phyloP scores from a whole-genome alignment of 2,329 filamentous ascomycete species.

The Sarocladium strictum region DNA sequence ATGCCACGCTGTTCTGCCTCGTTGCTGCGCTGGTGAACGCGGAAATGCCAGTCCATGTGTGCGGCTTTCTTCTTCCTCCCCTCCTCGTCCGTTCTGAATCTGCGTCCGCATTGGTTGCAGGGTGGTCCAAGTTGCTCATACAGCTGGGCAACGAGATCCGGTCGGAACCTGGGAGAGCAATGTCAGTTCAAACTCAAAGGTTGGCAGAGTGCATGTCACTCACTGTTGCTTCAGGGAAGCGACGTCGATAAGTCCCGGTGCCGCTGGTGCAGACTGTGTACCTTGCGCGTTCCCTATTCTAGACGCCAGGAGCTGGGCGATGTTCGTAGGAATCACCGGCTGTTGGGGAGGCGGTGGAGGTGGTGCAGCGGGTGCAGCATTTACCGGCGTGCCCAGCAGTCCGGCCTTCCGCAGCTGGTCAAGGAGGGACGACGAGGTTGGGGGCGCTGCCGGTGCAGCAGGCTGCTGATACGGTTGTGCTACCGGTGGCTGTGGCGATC shows the following conservation, averaged over 20 bases:
- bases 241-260: constrained; percentile 19
- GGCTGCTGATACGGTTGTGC: constrained; percentile 27
- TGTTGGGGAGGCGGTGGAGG: constrained; percentile 24
- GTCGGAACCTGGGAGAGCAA: constrained; percentile 55
- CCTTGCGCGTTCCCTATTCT: constrained; percentile 16
- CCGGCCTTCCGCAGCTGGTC: constrained; percentile 64
- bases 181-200: constrained; percentile 13
- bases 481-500: constrained; percentile 42
- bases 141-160: constrained; percentile 65
- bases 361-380: constrained; percentile 25
- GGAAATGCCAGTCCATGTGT: constrained; percentile 98
- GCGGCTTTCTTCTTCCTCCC: constrained; percentile 81
- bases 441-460: constrained; percentile 22
- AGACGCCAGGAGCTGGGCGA: constrained; percentile 1
- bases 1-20: constrained; percentile 82
- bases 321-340: constrained; percentile 25
- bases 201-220: constrained; percentile 24
- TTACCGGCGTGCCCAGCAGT: constrained; percentile 41
- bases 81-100: constrained; percentile 71
- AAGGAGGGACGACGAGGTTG: constrained; percentile 53
- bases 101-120: constrained; percentile 85
- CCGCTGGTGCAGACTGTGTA: background rate
- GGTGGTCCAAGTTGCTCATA: constrained; percentile 81
- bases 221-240: constrained; percentile 67
- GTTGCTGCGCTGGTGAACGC: constrained; percentile 80